Evolutionary conservation across 169 alveolate genomes (phyloP).

Genomic region (Cryptosporidium meleagridis): DNA sequence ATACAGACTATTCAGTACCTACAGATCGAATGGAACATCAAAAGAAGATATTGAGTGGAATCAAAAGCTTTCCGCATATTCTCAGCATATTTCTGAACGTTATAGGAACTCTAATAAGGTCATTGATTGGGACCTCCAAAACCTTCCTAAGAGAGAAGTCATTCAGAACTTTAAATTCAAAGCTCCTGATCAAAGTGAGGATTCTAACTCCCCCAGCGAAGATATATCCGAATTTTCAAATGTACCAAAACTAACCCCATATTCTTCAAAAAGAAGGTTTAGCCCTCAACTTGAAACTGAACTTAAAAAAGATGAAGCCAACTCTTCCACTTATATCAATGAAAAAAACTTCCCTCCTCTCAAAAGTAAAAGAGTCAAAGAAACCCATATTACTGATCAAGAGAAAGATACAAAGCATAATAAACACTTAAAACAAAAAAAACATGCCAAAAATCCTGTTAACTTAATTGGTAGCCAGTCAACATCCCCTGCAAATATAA

Average conservation of each 20-base stretch:
- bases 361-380: background rate
- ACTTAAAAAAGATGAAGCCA: background rate
- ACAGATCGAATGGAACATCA: slow-evolving; percentile 63
- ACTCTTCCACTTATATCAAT: background rate
- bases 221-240: background rate
- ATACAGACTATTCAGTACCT: slow-evolving; percentile 15
- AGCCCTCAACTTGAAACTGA: background rate
- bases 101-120: slow-evolving; percentile 22
- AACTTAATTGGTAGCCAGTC: background rate
- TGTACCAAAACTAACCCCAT: background rate
- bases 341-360: background rate
- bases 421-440: background rate
- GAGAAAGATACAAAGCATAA: background rate
- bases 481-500: background rate
- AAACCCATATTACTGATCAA: background rate
- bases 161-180: slow-evolving; percentile 34
- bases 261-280: background rate
- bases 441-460: background rate
- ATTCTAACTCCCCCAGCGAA: background rate
- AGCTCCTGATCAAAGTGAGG: background rate
- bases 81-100: slow-evolving; percentile 30
- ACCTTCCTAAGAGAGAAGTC: slow-evolving; percentile 51
- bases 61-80: slow-evolving; percentile 30
- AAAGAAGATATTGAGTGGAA: slow-evolving; percentile 70
- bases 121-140: slow-evolving; percentile 60